A percentile compares a stretch with the other conserved stretches of the same genome.
Evolutionary conservation across 73 alveolate species (phyloP).

Genomic region (Loxodes magnus): DNA sequence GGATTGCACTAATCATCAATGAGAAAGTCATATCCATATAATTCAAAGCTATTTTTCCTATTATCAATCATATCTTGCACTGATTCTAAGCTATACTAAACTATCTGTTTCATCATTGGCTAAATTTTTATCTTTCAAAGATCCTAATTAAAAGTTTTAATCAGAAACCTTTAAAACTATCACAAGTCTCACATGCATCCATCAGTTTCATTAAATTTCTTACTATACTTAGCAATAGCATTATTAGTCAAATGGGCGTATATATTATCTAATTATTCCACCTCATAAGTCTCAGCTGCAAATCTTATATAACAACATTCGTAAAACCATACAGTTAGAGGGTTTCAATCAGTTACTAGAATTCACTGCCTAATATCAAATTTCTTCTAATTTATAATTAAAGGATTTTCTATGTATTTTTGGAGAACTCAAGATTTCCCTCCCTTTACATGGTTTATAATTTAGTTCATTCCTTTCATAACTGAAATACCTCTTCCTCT

Average conservation of each 20-base stretch:
- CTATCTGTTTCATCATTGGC: conserved; percentile 69
- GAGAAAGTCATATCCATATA: conserved; percentile 95
- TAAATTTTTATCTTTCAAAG: conserved; percentile 67
- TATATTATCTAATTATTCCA: conserved; percentile 74
- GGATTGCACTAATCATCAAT: conserved; percentile 71
- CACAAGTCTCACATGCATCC: conserved; percentile 94
- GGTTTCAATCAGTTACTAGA: conserved; percentile 87
- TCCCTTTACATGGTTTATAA: conserved; percentile 20
- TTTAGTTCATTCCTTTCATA: conserved; percentile 7
- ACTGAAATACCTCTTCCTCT: conserved; percentile 24
- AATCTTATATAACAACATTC: conserved; percentile 88
- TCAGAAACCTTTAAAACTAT: conserved; percentile 54
- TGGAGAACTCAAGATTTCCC: conserved; percentile 60
- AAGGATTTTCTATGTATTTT: conserved; percentile 79
- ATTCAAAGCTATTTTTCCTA: conserved; percentile 72
- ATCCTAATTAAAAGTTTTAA: conserved; percentile 60
- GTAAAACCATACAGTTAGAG: conserved; percentile 86
- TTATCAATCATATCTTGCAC: conserved; percentile 88
- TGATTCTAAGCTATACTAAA: conserved; percentile 68
- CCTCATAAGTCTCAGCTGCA: conserved; percentile 80
- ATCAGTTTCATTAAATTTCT: conserved; percentile 69
- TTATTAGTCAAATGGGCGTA: conserved; percentile 91
- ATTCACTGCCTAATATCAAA: conserved; percentile 95
- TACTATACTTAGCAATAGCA: conserved; percentile 85
- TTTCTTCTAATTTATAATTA: conserved; percentile 48